A percentile compares a stretch with the other conserved stretches of the same genome.
Conservation (phyloP, 2,329 filamentous ascomycete genomes). For the Escovopsis weberi region DNA sequence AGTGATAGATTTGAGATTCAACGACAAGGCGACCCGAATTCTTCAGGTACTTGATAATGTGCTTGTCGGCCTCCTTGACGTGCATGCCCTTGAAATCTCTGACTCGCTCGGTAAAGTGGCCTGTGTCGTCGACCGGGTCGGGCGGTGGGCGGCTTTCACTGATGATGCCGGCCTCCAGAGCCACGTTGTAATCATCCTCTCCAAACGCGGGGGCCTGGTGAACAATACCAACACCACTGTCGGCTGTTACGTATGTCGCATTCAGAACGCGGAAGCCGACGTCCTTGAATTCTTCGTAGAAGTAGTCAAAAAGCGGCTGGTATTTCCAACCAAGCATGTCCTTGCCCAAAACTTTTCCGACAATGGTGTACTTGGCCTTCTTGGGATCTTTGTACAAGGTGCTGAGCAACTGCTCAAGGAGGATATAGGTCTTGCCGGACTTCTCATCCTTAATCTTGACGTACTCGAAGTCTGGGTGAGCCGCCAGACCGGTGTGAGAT, state of each 20-base stretch:
- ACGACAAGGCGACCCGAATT: constrained; percentile 61
- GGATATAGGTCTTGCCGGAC: constrained; percentile 69
- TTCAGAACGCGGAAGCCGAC: constrained; percentile 69
- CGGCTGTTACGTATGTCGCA: constrained; percentile 73
- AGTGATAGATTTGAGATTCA: constrained; percentile 79
- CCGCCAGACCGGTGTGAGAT: constrained; percentile 63
- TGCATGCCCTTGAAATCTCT: constrained; percentile 73
- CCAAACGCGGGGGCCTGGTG: constrained; percentile 89
- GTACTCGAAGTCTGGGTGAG: constrained; percentile 74
- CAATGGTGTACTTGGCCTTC: constrained; percentile 80
- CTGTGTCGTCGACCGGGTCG: constrained; percentile 77
- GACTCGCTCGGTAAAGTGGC: constrained; percentile 63
- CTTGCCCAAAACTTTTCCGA: constrained; percentile 66
- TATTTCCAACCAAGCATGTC: constrained; percentile 85
- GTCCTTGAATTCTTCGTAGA: constrained; percentile 79
- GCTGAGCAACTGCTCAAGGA: constrained; percentile 66
- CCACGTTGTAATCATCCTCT: constrained; percentile 89
- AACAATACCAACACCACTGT: constrained; percentile 85
- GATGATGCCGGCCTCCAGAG: constrained; percentile 62
- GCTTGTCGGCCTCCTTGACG: constrained; percentile 85
- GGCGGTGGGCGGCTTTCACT: constrained; percentile 65
- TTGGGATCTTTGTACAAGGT: constrained; percentile 91
- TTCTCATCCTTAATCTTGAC: constrained; percentile 73
- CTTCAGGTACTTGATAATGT: constrained; percentile 82
- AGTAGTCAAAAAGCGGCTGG: constrained; percentile 78